Base-by-base conservation (phyloP, 139 green algal species). In the Closterium sp. region DNA sequence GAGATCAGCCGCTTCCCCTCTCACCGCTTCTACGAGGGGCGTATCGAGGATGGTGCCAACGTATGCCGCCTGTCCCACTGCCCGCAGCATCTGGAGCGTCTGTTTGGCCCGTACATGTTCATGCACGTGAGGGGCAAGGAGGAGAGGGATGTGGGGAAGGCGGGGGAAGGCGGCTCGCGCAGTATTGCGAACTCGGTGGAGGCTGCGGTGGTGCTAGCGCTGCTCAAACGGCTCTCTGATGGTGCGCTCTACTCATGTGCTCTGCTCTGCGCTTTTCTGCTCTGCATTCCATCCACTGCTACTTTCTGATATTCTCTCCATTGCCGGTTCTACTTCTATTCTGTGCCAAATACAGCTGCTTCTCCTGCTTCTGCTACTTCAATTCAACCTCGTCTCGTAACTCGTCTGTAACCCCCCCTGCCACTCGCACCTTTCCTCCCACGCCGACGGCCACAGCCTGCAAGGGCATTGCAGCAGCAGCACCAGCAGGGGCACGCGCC, bases 1-100 rank as follows among this genome's bases (percentile, higher is more conserved):
- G 91, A 95, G 22, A 98, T 99, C 89, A 95, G 98, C 50, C 34
- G 89, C 91, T 99, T 85, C 70, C 89, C 92, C 27, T 87, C 62
- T 2, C 32, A 24, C 62, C 17, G 19, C 50, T 94, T 94, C 89
- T 94, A 94, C 86, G 73, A 92, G 28, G 92, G 90, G 28, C 24
- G 30, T 22, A 24, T 94, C 9, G 29, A 89, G 62, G 90, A 94
- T 91, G 92, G 90, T 9, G 28, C 19, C 70, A 94, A 94, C 87
- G 92, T 94, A 4, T 84, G 29, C 27, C 45, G 22, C n/a, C 31
- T 27, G 27, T 73, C 32, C 0, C 28, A 94, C 45, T 32, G 27
- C 34, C 30, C 38, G 42, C n/a, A 28, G 30, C 70, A 90, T 24
- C 90, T 89, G 13, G 32, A n/a, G 38, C 2, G 22, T 17, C 32